A percentile compares a stretch with the other conserved stretches of the same genome.
phyloP scores from a whole-genome alignment of 495 filamentous ascomycete genomes.

The Xylaria telfairii region DNA sequence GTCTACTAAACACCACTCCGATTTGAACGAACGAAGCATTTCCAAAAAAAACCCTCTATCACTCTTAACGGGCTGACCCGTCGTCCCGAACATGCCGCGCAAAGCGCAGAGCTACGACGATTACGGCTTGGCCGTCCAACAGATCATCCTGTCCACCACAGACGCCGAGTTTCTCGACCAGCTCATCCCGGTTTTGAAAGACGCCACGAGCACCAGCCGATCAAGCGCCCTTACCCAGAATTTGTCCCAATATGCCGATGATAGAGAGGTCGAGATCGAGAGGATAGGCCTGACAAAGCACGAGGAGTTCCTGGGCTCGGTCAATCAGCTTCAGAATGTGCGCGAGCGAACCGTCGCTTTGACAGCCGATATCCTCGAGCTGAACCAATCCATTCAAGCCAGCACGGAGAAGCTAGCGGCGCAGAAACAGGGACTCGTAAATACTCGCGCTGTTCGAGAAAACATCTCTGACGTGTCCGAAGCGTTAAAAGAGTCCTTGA shows the following conservation, averaged over 20 bases:
- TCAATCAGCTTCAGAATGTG: conserved; percentile 89
- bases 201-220: conserved; percentile 79
- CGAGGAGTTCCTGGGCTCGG: conserved; percentile 91
- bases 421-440: conserved; percentile 92
- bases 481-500: conserved; percentile 87
- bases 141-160: conserved; percentile 91
- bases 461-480: conserved; percentile 94
- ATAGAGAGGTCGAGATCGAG: conserved; percentile 92
- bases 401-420: conserved; percentile 93
- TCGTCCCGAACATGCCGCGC: conserved; percentile 47
- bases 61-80: not conserved
- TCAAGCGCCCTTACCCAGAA: conserved; percentile 76
- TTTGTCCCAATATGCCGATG: conserved; percentile 78
- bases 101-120: conserved; percentile 59
- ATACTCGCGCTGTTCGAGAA: conserved; percentile 88
- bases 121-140: conserved; percentile 59
- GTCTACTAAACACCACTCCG: not conserved
- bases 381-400: conserved; percentile 94
- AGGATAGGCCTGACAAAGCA: conserved; percentile 93
- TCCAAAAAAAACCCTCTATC: not conserved
- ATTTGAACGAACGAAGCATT: not conserved
- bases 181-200: conserved; percentile 88
- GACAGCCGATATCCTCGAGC: conserved; percentile 86
- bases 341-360: conserved; percentile 85
- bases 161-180: conserved; percentile 96